Evolutionary conservation across 1,284 basidiomycete genomes (phyloP).

Genomic region (Meripilus lineatus): DNA sequence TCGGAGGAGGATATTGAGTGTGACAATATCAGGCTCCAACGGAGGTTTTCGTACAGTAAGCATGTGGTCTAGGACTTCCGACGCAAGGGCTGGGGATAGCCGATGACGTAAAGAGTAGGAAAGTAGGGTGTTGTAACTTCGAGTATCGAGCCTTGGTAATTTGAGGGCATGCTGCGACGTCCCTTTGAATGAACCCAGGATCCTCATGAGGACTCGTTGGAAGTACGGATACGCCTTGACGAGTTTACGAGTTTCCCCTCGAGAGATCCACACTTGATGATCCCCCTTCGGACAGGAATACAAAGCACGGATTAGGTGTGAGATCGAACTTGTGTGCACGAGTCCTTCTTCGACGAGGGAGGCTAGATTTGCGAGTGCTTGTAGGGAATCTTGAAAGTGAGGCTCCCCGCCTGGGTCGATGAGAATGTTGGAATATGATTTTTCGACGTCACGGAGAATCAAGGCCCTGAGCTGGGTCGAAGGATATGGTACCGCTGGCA

Average conservation of each 20-base stretch:
- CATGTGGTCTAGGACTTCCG: slow-evolving; percentile 53
- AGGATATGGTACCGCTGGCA: slow-evolving; percentile 4
- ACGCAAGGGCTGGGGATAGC: slow-evolving; percentile 43
- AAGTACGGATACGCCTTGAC: slow-evolving; percentile 53
- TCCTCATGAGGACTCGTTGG: slow-evolving; percentile 46
- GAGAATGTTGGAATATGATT: slow-evolving; percentile 7
- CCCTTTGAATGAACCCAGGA: slow-evolving; percentile 30
- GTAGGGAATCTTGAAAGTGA: slow-evolving; percentile 32
- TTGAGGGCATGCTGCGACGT: slow-evolving; percentile 5
- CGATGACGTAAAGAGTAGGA: slow-evolving; percentile 61
- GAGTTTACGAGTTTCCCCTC: slow-evolving; percentile 23
- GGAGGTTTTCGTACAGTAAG: slow-evolving; percentile 32
- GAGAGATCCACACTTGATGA: slow-evolving; percentile 39
- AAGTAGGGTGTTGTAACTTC: slow-evolving; percentile 58
- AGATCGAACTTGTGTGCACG: slow-evolving; percentile 36
- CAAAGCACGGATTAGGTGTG: slow-evolving; percentile 42
- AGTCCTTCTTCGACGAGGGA: slow-evolving; percentile 44
- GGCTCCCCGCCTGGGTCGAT: slow-evolving; percentile 9
- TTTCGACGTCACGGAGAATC: slow-evolving; percentile 16
- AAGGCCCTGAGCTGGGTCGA: slow-evolving; percentile 9
- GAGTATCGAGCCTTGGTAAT: slow-evolving; percentile 35
- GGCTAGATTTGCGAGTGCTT: slow-evolving; percentile 58
- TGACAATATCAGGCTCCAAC: slow-evolving; percentile 40
- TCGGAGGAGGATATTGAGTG: slow-evolving; percentile 56
- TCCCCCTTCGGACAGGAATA: slow-evolving; percentile 45